A percentile compares a stretch with the other conserved stretches of the same genome.
Conservation (phyloP, 768 basidiomycete species). For the Tulasnella sp. region DNA sequence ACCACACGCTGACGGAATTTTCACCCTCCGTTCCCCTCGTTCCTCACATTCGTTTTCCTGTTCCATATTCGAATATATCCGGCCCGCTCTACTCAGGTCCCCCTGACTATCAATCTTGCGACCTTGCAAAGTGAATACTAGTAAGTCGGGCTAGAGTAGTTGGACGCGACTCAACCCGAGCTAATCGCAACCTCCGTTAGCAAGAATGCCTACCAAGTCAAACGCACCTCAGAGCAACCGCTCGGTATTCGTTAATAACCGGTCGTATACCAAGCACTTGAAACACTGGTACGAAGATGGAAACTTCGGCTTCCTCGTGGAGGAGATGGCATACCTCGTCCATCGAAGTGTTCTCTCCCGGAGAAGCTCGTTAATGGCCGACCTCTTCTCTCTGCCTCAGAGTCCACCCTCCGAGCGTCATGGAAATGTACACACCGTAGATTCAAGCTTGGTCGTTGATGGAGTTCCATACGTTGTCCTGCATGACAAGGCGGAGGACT, state of each 20-base stretch:
- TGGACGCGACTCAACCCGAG: too few relatives aligned
- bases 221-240: background rate
- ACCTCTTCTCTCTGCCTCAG: background rate
- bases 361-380: background rate
- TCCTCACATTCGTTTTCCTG: background rate
- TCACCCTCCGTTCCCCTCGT: background rate
- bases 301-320: conserved; percentile 22
- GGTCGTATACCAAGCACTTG: background rate
- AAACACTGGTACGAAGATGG: conserved; percentile 21
- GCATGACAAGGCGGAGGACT: conserved; percentile 8
- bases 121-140: background rate
- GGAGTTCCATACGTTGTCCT: background rate
- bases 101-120: background rate
- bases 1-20: background rate
- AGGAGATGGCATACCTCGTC: background rate
- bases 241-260: background rate
- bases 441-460: background rate
- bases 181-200: background rate
- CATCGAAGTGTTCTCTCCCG: background rate
- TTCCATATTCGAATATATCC: too few relatives aligned
- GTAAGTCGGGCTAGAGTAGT: too few relatives aligned
- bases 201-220: background rate
- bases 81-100: background rate
- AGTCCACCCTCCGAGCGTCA: background rate
- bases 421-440: background rate